Percentiles rank a stretch among this genome's conserved stretches.
phyloP scores from a whole-genome alignment of 2,329 filamentous ascomycete genomes.

The Rhynchosporium secalis region DNA sequence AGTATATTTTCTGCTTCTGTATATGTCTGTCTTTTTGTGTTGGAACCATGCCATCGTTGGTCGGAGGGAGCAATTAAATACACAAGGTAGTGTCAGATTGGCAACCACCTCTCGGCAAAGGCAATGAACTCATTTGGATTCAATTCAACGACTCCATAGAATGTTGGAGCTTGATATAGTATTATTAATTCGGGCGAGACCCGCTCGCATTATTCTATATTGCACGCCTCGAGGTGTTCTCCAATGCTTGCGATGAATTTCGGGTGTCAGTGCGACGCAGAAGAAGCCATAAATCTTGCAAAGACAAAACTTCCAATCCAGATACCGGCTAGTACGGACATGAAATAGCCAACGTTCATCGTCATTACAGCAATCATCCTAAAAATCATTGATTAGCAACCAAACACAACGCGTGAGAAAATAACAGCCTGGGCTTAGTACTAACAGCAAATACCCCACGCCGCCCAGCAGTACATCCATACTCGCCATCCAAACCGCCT shows the following conservation, averaged over 20 bases:
- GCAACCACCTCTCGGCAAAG: too few species aligned
- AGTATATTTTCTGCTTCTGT: too few species aligned
- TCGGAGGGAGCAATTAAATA: too few species aligned
- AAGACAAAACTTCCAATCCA: slow-evolving; percentile 69
- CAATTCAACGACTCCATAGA: too few species aligned
- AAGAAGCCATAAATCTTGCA: slow-evolving; percentile 5
- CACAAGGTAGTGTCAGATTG: too few species aligned
- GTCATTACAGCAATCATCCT: slow-evolving; percentile 93
- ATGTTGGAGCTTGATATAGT: too few species aligned
- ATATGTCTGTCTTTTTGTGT: too few species aligned
- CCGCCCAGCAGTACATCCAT: slow-evolving; percentile 68
- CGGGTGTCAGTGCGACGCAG: neutral
- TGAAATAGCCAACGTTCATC: slow-evolving; percentile 78
- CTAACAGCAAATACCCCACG: slow-evolving; percentile 49
- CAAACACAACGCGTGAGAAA: too few species aligned
- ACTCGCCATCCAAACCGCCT: slow-evolving; percentile 71
- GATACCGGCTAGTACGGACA: slow-evolving; percentile 69
- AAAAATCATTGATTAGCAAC: neutral
- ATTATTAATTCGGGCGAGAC: neutral
- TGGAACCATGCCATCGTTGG: too few species aligned
- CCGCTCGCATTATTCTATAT: neutral
- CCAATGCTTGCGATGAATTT: too few species aligned
- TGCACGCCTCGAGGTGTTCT: too few species aligned
- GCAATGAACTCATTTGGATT: too few species aligned
- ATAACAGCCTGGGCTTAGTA: neutral